A percentile compares a stretch with the other conserved stretches of the same genome.
These are phyloP conservation scores for Epichloe glyceriae DNA, from an alignment of 2,329 filamentous ascomycete species.

Conservation along the genomic window DNA sequence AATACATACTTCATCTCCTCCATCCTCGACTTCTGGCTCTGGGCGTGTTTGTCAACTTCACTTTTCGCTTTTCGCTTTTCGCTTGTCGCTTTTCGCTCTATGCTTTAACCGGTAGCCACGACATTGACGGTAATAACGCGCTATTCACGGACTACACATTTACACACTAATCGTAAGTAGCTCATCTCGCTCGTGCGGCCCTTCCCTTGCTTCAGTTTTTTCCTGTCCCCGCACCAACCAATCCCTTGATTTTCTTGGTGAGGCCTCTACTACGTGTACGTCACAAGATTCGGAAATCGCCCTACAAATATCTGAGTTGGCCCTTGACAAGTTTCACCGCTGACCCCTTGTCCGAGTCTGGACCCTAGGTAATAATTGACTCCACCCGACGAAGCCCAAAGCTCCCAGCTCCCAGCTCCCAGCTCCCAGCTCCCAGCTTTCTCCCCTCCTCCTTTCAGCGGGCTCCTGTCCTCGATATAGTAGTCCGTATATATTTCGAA, in stretches of 20 bases:
- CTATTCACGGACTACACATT: too few species aligned
- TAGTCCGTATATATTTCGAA: not conserved
- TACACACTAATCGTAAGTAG: not conserved
- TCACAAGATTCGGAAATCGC: too few species aligned
- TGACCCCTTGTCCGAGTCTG: not conserved
- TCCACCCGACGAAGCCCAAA: not conserved
- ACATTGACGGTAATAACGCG: not conserved
- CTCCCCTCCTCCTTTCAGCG: not conserved
- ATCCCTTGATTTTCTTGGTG: too few species aligned
- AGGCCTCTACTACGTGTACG: too few species aligned
- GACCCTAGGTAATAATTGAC: not conserved
- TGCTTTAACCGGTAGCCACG: not conserved
- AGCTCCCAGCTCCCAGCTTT: not conserved
- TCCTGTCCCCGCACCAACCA: too few species aligned
- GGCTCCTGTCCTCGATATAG: not conserved
- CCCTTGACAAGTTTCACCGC: conserved; percentile 1
- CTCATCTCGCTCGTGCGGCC: not conserved
- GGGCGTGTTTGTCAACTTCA: too few species aligned
- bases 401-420: not conserved
- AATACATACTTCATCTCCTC: not conserved
- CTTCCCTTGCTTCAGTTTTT: not conserved
- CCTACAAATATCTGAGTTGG: too few species aligned
- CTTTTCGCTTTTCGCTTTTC: too few species aligned
- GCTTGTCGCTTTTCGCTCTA: not conserved
- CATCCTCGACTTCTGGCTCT: not conserved